Evolutionary conservation across 768 basidiomycete genomes (phyloP).

Genomic region (Mycena belliarum): DNA sequence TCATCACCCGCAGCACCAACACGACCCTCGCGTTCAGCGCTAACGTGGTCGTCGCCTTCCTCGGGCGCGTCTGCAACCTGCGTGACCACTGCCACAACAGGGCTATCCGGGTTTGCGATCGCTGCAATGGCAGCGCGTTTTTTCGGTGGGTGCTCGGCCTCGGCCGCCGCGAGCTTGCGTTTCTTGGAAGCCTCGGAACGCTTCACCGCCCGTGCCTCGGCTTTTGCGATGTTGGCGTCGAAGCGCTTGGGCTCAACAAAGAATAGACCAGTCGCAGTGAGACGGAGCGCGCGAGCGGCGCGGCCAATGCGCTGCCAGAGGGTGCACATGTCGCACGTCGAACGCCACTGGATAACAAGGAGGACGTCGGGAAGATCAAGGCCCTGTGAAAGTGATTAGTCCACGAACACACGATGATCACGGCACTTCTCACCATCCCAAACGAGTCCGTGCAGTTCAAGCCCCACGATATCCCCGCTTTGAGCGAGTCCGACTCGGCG

Average conservation of each 20-base stretch:
- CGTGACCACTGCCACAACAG: no score
- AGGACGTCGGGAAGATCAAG: conserved; percentile 32
- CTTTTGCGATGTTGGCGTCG: conserved; percentile 21
- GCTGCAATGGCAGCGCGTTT: no score
- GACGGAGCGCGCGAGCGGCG: conserved; percentile 15
- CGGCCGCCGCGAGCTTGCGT: background rate
- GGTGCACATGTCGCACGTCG: conserved; percentile 20
- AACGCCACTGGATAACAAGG: conserved; percentile 31
- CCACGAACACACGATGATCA: background rate
- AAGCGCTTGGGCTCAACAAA: conserved; percentile 24
- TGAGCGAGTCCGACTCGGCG: conserved; percentile 2
- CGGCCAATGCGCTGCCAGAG: conserved; percentile 32
- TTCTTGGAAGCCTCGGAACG: background rate
- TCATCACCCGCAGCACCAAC: no score
- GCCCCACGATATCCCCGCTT: conserved; percentile 24
- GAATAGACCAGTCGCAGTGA: conserved; percentile 18
- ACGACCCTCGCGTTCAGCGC: no score
- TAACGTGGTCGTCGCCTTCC: no score
- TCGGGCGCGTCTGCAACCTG: no score
- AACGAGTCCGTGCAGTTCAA: conserved; percentile 26
- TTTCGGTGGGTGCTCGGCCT: no score
- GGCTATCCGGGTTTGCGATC: no score
- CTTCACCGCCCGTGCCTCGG: conserved; percentile 1
- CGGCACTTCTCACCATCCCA: conserved; percentile 25
- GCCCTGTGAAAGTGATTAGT: conserved; percentile 24